Conservation (phyloP, 164 flowering plant genomes). For the Vitis amurensis region DNA sequence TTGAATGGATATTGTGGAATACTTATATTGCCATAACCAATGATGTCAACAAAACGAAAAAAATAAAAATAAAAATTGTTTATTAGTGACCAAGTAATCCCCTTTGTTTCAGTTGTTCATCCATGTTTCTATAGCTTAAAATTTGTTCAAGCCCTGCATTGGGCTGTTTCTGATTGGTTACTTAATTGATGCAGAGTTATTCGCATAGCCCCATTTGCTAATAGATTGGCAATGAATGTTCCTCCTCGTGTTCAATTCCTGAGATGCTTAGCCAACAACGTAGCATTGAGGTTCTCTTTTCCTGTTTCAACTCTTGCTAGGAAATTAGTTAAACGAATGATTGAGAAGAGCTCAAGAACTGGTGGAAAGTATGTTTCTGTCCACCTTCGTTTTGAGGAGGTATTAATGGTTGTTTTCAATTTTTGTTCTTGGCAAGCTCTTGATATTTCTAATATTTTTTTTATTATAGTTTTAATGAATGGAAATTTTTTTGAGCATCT, state of each 20-base stretch:
- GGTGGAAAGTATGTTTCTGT: constrained; percentile 78
- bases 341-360: constrained; percentile 47
- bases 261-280: constrained; percentile 80
- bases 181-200: constrained; percentile 54
- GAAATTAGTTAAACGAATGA: constrained; percentile 62
- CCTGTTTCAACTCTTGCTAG: constrained; percentile 63
- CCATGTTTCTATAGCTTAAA: too few species aligned
- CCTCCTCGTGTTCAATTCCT: constrained; percentile 75
- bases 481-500: neutral
- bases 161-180: neutral
- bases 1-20: neutral
- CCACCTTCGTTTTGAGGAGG: constrained; percentile 96
- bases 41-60: too few species aligned
- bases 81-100: too few species aligned
- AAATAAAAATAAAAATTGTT: too few species aligned
- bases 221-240: constrained; percentile 76
- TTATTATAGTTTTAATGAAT: neutral
- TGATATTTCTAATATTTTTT: neutral
- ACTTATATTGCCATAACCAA: too few species aligned
- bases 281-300: constrained; percentile 72
- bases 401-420: constrained; percentile 19
- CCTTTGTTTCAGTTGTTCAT: too few species aligned
- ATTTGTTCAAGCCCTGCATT: neutral
- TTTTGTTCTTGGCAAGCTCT: neutral
- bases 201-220: constrained; percentile 88